Evolutionary conservation across 441 rosid species (phyloP), one percentile per base, ranked within the genome.

Genomic region (Erodium moschatum): DNA sequence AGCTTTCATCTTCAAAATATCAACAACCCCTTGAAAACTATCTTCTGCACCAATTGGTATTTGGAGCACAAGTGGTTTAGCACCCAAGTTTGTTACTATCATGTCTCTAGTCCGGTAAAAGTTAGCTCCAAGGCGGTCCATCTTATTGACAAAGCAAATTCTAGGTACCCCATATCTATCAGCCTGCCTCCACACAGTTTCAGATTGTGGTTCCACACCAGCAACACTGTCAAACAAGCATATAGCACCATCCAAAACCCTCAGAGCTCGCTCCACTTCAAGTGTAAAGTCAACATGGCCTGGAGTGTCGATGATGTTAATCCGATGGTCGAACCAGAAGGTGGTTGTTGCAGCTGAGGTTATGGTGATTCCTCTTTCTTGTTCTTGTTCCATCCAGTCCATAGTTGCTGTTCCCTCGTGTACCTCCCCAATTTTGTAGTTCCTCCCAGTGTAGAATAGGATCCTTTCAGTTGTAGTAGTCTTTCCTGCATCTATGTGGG

Each of bases 371-470:
- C 98, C 98, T 84, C 98, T 86, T 75, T 93, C 98, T 72, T 93
- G 98, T 72, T 93, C 97, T 82, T 93, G 98, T 72, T 93, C 97
- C 97, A 93, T 93, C 97, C 98, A 93, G 73, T 93, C 98, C 98
- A 93, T 93, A 31, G 98, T 93, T 52, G 98, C 97, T 5, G 98
- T 93, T 64, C 95, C 97, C 77, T 93, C 98, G 4, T 93, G 97
- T 2, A 93, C 98, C 81, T 93, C 97, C 2, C 98, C 97, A 16
- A 93, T 93, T 77, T 93, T 93, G 79, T 93, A 93, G 84, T 90
- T 93, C 77, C 98, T 81, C 72, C 97, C 97, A 0, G 97, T 90
- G 74, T 90, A 93, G 78, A 71, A 93, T 18, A 93, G 82, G 78
- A 93, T 65, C 69, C 98, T 79, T 77, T 93, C 98, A 0, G 97